Conservation (phyloP, 345 rosid species). For the Ceriops tagal region DNA sequence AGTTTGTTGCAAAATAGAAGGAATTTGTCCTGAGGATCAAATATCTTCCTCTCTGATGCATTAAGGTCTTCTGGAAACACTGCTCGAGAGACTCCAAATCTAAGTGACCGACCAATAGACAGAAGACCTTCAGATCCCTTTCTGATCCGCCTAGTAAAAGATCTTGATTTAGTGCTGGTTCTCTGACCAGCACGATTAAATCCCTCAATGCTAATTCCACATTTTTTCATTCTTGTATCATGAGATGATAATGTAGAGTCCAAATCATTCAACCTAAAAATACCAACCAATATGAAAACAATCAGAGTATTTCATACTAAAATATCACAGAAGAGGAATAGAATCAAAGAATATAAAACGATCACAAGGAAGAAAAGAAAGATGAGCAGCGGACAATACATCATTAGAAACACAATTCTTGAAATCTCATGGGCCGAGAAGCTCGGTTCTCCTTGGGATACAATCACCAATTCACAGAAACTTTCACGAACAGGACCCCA, state of each 20-base stretch:
- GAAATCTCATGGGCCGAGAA: no score
- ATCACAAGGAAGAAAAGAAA: not conserved
- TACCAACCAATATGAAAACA: constrained; percentile 8
- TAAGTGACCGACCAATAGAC: constrained; percentile 84
- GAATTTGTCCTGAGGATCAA: constrained; percentile 94
- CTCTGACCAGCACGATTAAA: constrained; percentile 40
- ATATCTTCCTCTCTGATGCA: constrained; percentile 75
- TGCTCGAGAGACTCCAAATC: constrained; percentile 86
- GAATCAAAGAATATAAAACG: not conserved
- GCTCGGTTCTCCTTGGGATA: no score
- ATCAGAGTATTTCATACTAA: not conserved
- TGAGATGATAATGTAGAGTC: constrained; percentile 65
- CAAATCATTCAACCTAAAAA: constrained; percentile 85
- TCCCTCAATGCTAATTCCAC: constrained; percentile 71
- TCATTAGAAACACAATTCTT: no score
- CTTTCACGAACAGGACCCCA: no score
- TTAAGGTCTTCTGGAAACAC: constrained; percentile 97
- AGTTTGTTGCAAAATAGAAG: constrained; percentile 75
- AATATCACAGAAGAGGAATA: not conserved
- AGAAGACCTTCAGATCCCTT: constrained; percentile 90
- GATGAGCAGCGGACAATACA: not conserved
- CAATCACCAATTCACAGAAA: no score
- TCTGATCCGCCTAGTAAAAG: constrained; percentile 69
- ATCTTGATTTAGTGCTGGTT: constrained; percentile 51
- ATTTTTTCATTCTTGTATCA: constrained; percentile 52